These are phyloP conservation scores for Scedosporium minutisporum DNA, from an alignment of 2,329 filamentous ascomycete genomes.

Conservation along the genomic window DNA sequence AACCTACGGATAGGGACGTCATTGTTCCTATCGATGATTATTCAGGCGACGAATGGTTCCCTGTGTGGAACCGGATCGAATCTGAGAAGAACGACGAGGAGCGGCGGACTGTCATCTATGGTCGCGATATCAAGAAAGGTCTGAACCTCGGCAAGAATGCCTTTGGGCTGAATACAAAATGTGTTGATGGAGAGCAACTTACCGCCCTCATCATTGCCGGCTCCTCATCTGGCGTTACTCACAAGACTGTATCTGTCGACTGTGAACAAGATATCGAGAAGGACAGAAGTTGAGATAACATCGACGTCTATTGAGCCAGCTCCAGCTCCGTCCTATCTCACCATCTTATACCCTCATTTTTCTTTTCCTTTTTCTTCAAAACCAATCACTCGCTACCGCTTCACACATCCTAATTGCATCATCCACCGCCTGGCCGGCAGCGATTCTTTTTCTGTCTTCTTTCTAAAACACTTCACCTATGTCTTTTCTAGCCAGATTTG, in stretches of 20 bases:
- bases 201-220: slow-evolving; percentile 68
- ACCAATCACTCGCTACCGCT: no score
- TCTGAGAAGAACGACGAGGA: slow-evolving; percentile 18
- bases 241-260: slow-evolving; percentile 17
- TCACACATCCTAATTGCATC: background rate
- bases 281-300: background rate
- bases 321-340: background rate
- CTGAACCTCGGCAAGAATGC: slow-evolving; percentile 55
- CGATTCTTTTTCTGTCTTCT: background rate
- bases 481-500: background rate
- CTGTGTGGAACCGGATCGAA: slow-evolving; percentile 48
- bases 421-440: background rate
- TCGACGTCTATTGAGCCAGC: background rate
- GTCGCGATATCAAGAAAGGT: slow-evolving; percentile 70
- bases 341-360: background rate
- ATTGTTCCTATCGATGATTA: slow-evolving; percentile 30
- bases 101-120: slow-evolving; percentile 68
- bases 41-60: slow-evolving; percentile 57
- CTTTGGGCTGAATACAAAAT: slow-evolving; percentile 78
- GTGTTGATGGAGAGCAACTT: slow-evolving; percentile 64
- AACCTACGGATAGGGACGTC: slow-evolving; percentile 19
- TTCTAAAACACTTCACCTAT: background rate
- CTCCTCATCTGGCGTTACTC: slow-evolving; percentile 19
- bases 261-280: slow-evolving; percentile 20
- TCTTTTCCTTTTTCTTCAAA: background rate